Conservation (phyloP, 768 basidiomycete species). For the Macrolepiota albuminosa region DNA sequence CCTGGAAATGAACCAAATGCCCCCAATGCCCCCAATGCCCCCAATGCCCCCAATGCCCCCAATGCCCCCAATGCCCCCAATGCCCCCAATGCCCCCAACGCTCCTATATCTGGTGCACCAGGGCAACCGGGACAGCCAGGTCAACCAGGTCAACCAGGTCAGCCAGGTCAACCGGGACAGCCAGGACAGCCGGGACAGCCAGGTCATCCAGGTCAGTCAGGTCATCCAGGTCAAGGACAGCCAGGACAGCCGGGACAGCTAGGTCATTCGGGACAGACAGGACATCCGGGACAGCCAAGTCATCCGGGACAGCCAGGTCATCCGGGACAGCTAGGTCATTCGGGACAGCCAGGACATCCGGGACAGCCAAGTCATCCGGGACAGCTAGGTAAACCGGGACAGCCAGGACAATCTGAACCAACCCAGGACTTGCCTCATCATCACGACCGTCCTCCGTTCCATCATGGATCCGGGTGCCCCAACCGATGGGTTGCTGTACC, state of each 20-base stretch:
- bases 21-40: no score
- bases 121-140: background rate
- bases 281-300: background rate
- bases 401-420: background rate
- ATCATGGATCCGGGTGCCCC: background rate
- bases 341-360: background rate
- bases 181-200: no score
- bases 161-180: background rate
- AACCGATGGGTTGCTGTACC: background rate
- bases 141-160: background rate
- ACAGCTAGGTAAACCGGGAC: background rate
- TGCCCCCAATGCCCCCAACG: no score
- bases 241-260: no score
- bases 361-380: background rate
- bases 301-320: background rate
- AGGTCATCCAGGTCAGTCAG: no score
- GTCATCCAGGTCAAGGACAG: no score
- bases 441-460: background rate
- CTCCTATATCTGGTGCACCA: background rate
- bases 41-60: no score
- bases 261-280: no score
- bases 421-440: background rate
- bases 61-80: no score
- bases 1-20: background rate
- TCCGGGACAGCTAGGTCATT: background rate